Evolutionary conservation across 345 rosid species (phyloP).

Genomic region (Syzygium jambos): DNA sequence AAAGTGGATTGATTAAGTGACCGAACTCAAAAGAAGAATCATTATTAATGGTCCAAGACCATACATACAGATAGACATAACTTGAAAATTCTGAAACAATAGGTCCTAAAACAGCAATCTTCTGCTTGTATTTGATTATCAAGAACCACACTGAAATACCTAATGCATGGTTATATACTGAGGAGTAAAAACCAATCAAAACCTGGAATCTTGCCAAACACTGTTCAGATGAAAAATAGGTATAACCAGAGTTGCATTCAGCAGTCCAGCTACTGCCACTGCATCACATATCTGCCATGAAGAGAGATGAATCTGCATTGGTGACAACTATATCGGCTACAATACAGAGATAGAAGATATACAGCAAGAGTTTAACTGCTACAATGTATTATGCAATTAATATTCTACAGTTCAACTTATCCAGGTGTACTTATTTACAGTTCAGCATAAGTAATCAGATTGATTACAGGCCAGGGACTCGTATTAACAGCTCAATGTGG

Average conservation of each 20-base stretch:
- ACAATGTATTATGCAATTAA: background rate
- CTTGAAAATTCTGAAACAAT: background rate
- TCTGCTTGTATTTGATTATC: background rate
- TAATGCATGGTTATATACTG: background rate
- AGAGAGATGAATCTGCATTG: background rate
- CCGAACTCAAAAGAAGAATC: background rate
- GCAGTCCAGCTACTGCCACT: conserved; percentile 94
- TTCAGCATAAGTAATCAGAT: background rate
- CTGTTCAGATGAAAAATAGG: conserved; percentile 94
- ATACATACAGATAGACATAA: background rate
- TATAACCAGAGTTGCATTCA: conserved; percentile 92
- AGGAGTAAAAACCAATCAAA: conserved; percentile 5
- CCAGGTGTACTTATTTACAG: background rate
- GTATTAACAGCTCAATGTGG: background rate
- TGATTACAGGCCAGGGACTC: background rate
- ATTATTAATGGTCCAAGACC: background rate
- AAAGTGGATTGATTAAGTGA: background rate
- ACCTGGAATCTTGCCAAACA: conserved; percentile 99
- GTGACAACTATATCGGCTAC: background rate
- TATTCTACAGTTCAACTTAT: background rate
- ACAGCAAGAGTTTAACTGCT: background rate
- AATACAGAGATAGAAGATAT: background rate
- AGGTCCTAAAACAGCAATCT: background rate
- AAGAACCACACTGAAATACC: background rate
- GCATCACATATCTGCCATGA: conserved; percentile 82